Conservation (phyloP, 2,329 filamentous ascomycete genomes). For the Phialophora tarda region DNA sequence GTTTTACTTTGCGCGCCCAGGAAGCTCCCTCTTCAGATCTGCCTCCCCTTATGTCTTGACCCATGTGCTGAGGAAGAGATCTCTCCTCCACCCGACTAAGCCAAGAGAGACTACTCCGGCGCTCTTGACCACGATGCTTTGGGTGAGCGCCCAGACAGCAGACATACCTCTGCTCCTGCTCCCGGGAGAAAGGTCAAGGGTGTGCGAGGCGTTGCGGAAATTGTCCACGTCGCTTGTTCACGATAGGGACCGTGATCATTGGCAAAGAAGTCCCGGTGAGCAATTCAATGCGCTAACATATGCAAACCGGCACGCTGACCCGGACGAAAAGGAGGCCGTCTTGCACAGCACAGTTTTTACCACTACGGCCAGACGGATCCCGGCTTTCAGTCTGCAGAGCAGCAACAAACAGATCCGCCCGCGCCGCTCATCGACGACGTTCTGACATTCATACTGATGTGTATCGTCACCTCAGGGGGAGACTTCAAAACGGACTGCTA, state of each 20-base stretch:
- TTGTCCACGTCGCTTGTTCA: conserved; percentile 43
- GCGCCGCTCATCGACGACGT: conserved; percentile 49
- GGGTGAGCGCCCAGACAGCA: conserved; percentile 54
- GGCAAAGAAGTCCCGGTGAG: conserved; percentile 30
- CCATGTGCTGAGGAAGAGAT: conserved; percentile 54
- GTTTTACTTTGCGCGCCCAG: conserved; percentile 55
- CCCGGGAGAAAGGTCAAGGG: conserved; percentile 46
- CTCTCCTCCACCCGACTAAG: conserved; percentile 49
- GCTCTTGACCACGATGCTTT: conserved; percentile 55
- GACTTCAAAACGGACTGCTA: conserved; percentile 56
- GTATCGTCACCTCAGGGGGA: conserved; percentile 55
- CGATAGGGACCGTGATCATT: conserved; percentile 24
- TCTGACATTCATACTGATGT: conserved; percentile 54
- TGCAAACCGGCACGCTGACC: no score
- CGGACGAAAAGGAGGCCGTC: no score
- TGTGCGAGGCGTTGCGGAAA: conserved; percentile 38
- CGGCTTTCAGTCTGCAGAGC: no score
- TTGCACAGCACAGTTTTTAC: no score
- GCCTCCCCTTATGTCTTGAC: conserved; percentile 57
- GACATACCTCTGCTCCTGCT: conserved; percentile 52
- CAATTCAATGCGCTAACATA: no score
- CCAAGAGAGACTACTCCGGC: conserved; percentile 53
- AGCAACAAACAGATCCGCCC: conserved; percentile 11
- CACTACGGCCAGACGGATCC: no score
- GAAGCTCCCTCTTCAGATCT: conserved; percentile 51